Base-by-base conservation (phyloP, 2,329 filamentous ascomycete genomes). In the Geosmithia morbida region DNA sequence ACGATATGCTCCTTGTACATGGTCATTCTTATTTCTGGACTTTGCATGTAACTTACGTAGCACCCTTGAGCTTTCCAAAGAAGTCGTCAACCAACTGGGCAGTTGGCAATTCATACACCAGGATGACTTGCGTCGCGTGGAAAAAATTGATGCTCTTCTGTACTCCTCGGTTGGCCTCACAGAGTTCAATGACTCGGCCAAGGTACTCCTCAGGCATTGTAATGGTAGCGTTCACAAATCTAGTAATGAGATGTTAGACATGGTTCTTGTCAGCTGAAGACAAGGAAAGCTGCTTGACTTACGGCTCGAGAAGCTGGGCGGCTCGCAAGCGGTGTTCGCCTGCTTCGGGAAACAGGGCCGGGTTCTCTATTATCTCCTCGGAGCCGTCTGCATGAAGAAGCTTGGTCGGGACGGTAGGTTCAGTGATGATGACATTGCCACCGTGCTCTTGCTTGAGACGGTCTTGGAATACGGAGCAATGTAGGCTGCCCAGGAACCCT, bases 401-500 rank as follows among this genome's bases (percentile, higher is more conserved):
- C 61, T 89, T 94, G 56, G 90, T 94, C 2, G 92, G 89, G 13
- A 98, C 92, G 0, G 87, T 90, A 0, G 92, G 92, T 39, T 94
- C 90, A 0, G 92, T 98, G 60, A 98, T 92, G 64, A 98, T 96
- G 59, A 98, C 88, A 57, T 81, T 92, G 2, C 86, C 85, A 5
- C 90, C 92, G 57, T 98, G 89, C 63, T 98, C 92, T 64, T 96
- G 88, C 42, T 87, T 81, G 47, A 98, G 68, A 1, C 92, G 85
- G 63, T 98, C 92, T 65, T 98, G 89, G 56, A 98, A 98, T 4
- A 98, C 92, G n/a, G 89, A 97, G 66, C 92, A 97, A 63, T 98
- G 92, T 44, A 98, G 70, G 13, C 89, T 97, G n/a, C 92, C 92
- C 3, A 98, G 67, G 59, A 98, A 98, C 0, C 92, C 92, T 11